Percentiles rank a stretch among this genome's conserved stretches.
Conservation (phyloP, 768 basidiomycete species). For the Infundibulicybe gibba region DNA sequence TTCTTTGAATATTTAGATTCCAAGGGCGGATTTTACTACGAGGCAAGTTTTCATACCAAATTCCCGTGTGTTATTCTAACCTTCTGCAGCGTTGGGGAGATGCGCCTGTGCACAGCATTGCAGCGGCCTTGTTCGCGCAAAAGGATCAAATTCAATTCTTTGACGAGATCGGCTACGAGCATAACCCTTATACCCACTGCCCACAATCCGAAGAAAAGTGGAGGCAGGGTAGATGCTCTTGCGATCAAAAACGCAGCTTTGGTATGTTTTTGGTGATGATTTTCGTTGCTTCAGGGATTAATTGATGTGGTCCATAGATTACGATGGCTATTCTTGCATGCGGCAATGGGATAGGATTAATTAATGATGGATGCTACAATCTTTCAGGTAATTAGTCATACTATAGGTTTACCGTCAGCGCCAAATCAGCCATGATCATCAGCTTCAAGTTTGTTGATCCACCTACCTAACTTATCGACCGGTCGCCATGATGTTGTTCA, state of each 20-base stretch:
- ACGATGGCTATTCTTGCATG: constrained; percentile 41
- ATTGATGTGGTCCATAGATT: constrained; percentile 22
- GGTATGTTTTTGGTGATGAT: constrained; percentile 32
- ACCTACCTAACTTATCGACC: background rate
- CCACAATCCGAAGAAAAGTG: constrained; percentile 42
- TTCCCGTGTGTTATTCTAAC: constrained; percentile 30
- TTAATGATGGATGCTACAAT: background rate
- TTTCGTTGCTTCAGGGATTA: background rate
- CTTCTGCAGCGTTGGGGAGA: constrained; percentile 73
- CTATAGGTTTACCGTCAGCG: background rate
- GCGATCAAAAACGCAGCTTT: constrained; percentile 56
- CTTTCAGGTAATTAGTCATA: background rate
- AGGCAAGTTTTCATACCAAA: constrained; percentile 41
- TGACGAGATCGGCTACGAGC: constrained; percentile 78
- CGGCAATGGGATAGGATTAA: constrained; percentile 28
- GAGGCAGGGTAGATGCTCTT: constrained; percentile 58
- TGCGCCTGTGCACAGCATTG: constrained; percentile 84
- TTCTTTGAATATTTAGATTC: constrained; percentile 66
- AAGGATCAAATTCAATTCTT: constrained; percentile 82
- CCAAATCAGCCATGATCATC: background rate
- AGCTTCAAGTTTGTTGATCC: background rate
- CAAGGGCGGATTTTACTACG: constrained; percentile 68
- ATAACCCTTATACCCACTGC: constrained; percentile 75
- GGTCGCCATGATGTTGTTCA: background rate
- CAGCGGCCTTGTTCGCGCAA: constrained; percentile 65